phyloP scores from a whole-genome alignment of 768 basidiomycete species.

The Collybia sp. region DNA sequence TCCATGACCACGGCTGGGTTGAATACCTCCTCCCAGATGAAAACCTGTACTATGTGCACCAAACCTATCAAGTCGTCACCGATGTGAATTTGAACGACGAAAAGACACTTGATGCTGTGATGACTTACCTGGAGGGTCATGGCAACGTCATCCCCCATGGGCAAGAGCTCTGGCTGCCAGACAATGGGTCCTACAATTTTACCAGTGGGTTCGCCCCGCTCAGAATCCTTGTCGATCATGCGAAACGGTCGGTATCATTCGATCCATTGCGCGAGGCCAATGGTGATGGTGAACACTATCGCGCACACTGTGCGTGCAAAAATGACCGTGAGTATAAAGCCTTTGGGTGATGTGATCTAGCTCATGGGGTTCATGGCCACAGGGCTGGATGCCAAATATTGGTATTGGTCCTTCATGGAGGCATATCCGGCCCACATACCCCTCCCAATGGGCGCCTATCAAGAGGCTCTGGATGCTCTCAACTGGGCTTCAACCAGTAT shows the following conservation, averaged over 20 bases:
- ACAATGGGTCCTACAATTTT: conserved; percentile 26
- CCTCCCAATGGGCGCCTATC: conserved; percentile 49
- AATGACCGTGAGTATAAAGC: conserved; percentile 43
- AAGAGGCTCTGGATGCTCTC: conserved; percentile 70
- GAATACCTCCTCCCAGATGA: conserved; percentile 76
- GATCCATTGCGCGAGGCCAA: conserved; percentile 19
- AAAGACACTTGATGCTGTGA: conserved; percentile 44
- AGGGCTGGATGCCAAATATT: conserved; percentile 74
- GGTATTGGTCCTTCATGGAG: conserved; percentile 66
- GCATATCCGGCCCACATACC: conserved; percentile 39
- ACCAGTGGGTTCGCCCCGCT: conserved; percentile 30
- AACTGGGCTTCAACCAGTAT: conserved; percentile 79
- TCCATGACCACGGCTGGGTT: conserved; percentile 63
- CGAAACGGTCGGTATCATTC: conserved; percentile 41
- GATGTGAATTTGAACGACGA: conserved; percentile 62
- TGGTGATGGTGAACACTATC: conserved; percentile 1
- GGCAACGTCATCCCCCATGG: conserved; percentile 21
- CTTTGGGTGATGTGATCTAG: neutral
- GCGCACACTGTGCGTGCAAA: conserved; percentile 16
- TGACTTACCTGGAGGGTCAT: conserved; percentile 36
- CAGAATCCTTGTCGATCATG: conserved; percentile 66
- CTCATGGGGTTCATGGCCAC: neutral
- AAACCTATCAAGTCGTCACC: conserved; percentile 56
- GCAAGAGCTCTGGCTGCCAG: conserved; percentile 62
- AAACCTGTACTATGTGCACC: conserved; percentile 65